Percentiles rank a stretch among this genome's conserved stretches.
These are phyloP conservation scores for Mytilinidion resinicola DNA, from an alignment of 495 filamentous ascomycete species.

Conservation along the genomic window DNA sequence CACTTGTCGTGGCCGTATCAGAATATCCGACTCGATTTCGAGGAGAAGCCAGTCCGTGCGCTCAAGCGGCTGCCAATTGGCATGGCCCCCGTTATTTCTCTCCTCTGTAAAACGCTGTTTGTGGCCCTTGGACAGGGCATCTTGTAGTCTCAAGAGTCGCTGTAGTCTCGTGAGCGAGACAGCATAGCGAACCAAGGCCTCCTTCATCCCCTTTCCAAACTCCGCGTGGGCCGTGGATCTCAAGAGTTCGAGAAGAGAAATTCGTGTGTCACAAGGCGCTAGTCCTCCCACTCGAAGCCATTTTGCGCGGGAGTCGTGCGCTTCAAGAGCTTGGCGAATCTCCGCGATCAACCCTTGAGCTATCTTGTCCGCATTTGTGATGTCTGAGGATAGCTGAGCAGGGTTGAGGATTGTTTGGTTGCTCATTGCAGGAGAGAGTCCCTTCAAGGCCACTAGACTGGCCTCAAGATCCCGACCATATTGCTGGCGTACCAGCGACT, in stretches of 20 bases:
- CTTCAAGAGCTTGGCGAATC: slow-evolving; percentile 3
- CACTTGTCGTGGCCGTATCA: slow-evolving; percentile 48
- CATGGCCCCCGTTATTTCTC: slow-evolving; percentile 37
- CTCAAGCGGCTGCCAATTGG: slow-evolving; percentile 44
- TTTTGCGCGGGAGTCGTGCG: background rate
- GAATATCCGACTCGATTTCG: slow-evolving; percentile 51
- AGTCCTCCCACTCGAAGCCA: slow-evolving; percentile 48
- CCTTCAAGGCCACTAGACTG: background rate
- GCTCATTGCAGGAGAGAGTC: too few species aligned
- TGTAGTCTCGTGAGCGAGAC: slow-evolving; percentile 42
- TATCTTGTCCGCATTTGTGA: too few species aligned
- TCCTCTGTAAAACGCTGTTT: slow-evolving; percentile 16
- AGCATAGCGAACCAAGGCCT: slow-evolving; percentile 41
- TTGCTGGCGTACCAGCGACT: background rate
- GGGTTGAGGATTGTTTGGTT: too few species aligned
- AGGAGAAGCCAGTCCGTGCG: slow-evolving; percentile 51
- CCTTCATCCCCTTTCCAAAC: slow-evolving; percentile 42
- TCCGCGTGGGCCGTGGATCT: slow-evolving; percentile 32
- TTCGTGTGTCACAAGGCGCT: slow-evolving; percentile 48
- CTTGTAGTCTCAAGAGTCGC: slow-evolving; percentile 35
- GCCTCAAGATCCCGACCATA: slow-evolving; percentile 5
- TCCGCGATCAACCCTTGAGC: too few species aligned
- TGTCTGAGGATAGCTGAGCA: too few species aligned
- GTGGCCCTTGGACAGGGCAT: slow-evolving; percentile 23
- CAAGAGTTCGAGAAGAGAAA: slow-evolving; percentile 48